These are phyloP conservation scores for Suillus lakei DNA, from an alignment of 768 basidiomycete species.

Conservation along the genomic window DNA sequence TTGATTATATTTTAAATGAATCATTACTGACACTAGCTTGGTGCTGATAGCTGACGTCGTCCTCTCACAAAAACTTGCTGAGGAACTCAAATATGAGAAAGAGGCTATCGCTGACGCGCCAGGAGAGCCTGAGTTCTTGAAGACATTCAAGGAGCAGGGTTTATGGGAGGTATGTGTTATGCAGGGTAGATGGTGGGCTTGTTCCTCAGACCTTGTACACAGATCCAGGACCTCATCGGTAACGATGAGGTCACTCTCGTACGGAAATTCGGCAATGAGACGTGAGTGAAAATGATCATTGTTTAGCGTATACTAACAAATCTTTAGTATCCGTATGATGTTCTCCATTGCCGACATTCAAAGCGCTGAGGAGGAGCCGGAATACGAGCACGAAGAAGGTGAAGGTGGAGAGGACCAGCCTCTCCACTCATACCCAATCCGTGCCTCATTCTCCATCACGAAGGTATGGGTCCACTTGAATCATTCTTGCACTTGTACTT, in stretches of 20 bases:
- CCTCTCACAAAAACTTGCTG: slow-evolving; percentile 73
- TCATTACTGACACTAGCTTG: not conserved
- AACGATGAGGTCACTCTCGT: slow-evolving; percentile 82
- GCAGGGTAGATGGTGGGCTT: not conserved
- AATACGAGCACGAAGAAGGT: slow-evolving; percentile 45
- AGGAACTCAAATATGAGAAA: slow-evolving; percentile 88
- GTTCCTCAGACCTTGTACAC: slow-evolving; percentile 4
- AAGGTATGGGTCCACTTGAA: slow-evolving; percentile 55
- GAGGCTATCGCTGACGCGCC: slow-evolving; percentile 47
- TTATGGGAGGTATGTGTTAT: slow-evolving; percentile 72
- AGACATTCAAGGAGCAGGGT: slow-evolving; percentile 70
- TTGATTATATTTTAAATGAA: not conserved
- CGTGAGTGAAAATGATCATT: slow-evolving; percentile 52
- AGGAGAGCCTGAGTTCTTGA: slow-evolving; percentile 75
- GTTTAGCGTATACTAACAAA: not conserved
- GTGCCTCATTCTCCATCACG: slow-evolving; percentile 81
- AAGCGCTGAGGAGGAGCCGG: slow-evolving; percentile 42
- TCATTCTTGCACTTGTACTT: not conserved
- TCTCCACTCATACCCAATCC: slow-evolving; percentile 65
- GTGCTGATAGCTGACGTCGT: slow-evolving; percentile 64
- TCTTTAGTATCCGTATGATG: slow-evolving; percentile 76
- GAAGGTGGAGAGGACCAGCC: slow-evolving; percentile 33
- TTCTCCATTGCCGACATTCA: slow-evolving; percentile 94
- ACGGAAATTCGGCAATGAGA: slow-evolving; percentile 91
- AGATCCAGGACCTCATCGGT: slow-evolving; percentile 74